Evolutionary conservation across 352 stramenopile species (phyloP), one percentile per base, ranked within the genome.

Genomic region (Globisporangium cederbergense): DNA sequence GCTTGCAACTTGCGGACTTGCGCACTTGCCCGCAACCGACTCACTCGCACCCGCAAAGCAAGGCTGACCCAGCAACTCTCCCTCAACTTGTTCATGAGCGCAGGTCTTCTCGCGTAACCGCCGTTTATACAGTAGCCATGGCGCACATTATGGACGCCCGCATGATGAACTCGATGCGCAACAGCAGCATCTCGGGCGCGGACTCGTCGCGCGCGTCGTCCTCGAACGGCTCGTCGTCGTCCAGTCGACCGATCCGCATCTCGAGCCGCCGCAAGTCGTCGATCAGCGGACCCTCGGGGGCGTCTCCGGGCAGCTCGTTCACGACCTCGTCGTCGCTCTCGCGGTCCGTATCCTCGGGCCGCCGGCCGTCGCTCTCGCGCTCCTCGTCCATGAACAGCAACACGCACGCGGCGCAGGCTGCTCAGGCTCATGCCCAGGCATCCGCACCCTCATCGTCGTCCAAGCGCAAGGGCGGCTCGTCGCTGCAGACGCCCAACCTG

Each of bases 401-500:
- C 22, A 66, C 57, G 11, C 74, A 73, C 47, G 40, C 67, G 16
- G 22, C 58, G 1, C 57, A 25, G 2, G 63, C 55, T 4, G 51
- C 56, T 30, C 49, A 70, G 0, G 70, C 52, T 36, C 72, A 73
- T 46, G 57, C 38, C 7, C 20, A 59, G 6, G 51, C 58, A 3
- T 34, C 68, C 7, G 59, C 65, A 1, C 46, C 67, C 5, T 38
- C 61, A 28, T 36, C 28, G 36, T 54, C 50, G 34, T 66, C 62
- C n/a, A 28, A 47, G 20, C 36, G 11, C 45, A 58, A 63, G 45
- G 50, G 32, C 40, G 14, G 40, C 18, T 10, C 14, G 14, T 53
- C 71, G 5, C 65, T 93, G 50, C 60, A 73, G 4, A 88, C 81
- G 61, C 87, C 87, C 14, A 94, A 91, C 61, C 67, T 95, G 49